phyloP scores from a whole-genome alignment of 257 asterid species.

The Ocimum tenuiflorum region DNA sequence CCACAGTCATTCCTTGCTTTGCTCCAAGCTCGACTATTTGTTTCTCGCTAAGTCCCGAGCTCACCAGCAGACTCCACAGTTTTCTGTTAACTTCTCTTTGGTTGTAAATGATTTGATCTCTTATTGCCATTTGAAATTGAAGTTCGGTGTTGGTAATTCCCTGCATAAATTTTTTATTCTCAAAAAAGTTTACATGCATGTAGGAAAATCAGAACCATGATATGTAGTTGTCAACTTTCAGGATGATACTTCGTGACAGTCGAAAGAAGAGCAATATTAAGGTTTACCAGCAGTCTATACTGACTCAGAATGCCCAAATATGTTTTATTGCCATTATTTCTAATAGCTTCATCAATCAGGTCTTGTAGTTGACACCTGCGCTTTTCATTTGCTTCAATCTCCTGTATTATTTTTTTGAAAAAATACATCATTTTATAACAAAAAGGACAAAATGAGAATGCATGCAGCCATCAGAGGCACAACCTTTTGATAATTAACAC shows the following conservation, averaged over 20 bases:
- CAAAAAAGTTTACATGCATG: neutral
- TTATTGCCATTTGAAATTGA: conserved; percentile 89
- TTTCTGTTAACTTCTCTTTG: conserved; percentile 79
- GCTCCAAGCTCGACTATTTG: conserved; percentile 60
- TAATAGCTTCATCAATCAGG: conserved; percentile 83
- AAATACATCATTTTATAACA: neutral
- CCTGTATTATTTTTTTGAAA: conserved; percentile 35
- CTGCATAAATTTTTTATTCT: conserved; percentile 28
- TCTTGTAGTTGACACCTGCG: conserved; percentile 65
- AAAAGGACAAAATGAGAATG: conserved; percentile 6
- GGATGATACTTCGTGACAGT: neutral
- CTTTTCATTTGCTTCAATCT: conserved; percentile 80
- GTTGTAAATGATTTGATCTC: conserved; percentile 79
- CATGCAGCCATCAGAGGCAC: conserved; percentile 9
- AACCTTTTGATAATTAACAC: conserved; percentile 75
- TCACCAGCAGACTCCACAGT: conserved; percentile 62
- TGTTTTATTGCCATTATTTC: conserved; percentile 73
- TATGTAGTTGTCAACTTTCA: neutral
- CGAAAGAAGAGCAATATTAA: neutral
- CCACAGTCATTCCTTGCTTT: conserved; percentile 59
- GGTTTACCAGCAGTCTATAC: conserved; percentile 81
- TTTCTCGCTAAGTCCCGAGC: conserved; percentile 79
- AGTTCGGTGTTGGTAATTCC: conserved; percentile 86
- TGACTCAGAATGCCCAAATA: conserved; percentile 86
- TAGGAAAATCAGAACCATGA: neutral